These are phyloP conservation scores for Ilyonectria mors-panacis DNA, from an alignment of 2,329 filamentous ascomycete species.

Conservation along the genomic window DNA sequence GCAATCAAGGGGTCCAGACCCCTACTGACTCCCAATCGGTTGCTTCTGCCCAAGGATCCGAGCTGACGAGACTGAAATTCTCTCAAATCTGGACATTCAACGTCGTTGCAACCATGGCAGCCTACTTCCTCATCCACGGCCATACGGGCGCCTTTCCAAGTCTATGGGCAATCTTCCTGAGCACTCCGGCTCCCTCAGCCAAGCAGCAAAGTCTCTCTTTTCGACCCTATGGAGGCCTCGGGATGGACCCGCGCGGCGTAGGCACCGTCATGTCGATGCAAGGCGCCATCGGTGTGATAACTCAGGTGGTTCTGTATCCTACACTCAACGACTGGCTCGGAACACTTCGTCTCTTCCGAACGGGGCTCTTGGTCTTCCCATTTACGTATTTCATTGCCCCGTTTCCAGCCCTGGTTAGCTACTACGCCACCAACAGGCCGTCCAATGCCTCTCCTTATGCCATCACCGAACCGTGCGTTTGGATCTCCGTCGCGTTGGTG, in stretches of 20 bases:
- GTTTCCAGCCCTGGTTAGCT: neutral
- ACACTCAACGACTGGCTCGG: neutral
- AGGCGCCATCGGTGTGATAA: neutral
- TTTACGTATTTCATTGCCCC: neutral
- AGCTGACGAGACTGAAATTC: neutral
- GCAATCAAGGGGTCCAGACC: neutral
- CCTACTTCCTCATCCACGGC: neutral
- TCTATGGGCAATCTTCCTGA: neutral
- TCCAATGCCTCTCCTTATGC: neutral
- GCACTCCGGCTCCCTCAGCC: neutral
- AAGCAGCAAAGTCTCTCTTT: neutral
- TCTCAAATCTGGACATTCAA: constrained; percentile 5
- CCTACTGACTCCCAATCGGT: neutral
- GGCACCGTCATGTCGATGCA: neutral
- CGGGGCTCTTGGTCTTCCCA: neutral
- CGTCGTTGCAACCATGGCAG: neutral
- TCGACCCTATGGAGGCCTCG: neutral
- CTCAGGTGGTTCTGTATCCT: neutral
- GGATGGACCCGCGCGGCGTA: neutral
- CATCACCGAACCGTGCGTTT: neutral
- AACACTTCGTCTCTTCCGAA: neutral
- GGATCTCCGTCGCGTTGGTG: neutral
- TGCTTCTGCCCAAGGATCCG: neutral
- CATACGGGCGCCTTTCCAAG: neutral
- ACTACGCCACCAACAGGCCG: neutral